Base-by-base conservation (phyloP, 768 basidiomycete genomes). In the Phanerochaete carnosa region DNA sequence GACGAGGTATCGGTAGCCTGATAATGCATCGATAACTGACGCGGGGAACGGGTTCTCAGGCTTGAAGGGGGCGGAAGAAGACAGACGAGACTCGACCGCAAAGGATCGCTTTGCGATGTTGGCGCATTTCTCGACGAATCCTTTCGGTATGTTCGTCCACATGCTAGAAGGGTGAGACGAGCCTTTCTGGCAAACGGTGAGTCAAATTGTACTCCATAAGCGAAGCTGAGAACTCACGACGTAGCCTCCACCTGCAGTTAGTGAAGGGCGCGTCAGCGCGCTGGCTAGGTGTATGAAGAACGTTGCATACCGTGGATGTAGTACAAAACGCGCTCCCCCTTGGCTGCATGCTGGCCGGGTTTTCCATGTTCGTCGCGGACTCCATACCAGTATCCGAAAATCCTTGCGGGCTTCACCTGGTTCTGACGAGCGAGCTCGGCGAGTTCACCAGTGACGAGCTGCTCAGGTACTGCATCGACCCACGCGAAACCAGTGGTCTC, bases 1-100 rank as follows among this genome's bases (percentile, higher is more conserved):
- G 39, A 82, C 71, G 35, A 86, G 79, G 70, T 84, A 82, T 8
- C 73, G 55, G 64, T 82, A 85, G 2, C 80, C 82, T 0, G 81
- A 76, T 8, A 84, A 46, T 2, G 75, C 80, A 65, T 86, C 85
- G 26, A 85, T 57, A 1, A 86, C 70, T 0, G 80, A 77, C 0
- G 82, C 78, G 0, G 85, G 84, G 68, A 83, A 86, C 0, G 81
- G 69, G 15, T 79, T 72, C 2, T 63, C 55, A 7, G 67, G n/a
- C 3, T 60, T 47, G 49, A 73, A 68, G 12, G 80, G 74, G 22
- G 58, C 43, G 28, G 46, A 51, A 13, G 51, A 53, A 67, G 67
- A 3, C 68, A 82, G 73, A 0, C 83, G 78, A 63, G 84, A 86
- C 55, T 83, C 83, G 64, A 81, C 59, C 9, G 71, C 70, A 65